phyloP scores from a whole-genome alignment of 2,329 filamentous ascomycete species.

The Epichloe gansuensis region DNA sequence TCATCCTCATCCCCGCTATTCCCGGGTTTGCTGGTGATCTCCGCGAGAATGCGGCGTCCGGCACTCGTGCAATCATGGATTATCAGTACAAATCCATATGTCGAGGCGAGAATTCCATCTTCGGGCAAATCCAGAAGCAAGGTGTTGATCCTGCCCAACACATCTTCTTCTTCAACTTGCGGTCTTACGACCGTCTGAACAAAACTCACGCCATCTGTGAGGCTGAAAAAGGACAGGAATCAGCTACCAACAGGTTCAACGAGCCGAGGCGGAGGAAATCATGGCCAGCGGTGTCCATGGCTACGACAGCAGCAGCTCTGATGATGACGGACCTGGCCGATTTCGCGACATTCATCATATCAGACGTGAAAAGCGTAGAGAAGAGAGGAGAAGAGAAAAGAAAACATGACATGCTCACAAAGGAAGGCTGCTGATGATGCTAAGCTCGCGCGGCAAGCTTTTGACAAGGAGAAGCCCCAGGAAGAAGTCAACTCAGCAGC shows the following conservation, averaged over 20 bases:
- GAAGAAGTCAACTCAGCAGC: constrained; percentile 25
- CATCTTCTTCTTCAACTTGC: constrained; percentile 88
- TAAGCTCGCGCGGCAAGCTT: constrained; percentile 36
- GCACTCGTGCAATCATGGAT: constrained; percentile 93
- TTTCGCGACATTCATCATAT: constrained; percentile 1
- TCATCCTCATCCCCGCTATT: constrained; percentile 80
- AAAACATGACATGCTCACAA: constrained; percentile 11
- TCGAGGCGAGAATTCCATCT: constrained; percentile 84
- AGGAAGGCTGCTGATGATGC: constrained; percentile 25
- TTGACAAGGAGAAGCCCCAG: constrained; percentile 35
- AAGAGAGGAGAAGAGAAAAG: constrained; percentile 8
- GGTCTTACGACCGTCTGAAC: constrained; percentile 86
- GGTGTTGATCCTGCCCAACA: constrained; percentile 69
- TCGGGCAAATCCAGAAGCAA: constrained; percentile 57
- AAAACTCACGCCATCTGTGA: constrained; percentile 61
- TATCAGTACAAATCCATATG: constrained; percentile 97
- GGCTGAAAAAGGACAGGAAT: constrained; percentile 73
- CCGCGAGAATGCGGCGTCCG: constrained; percentile 66
- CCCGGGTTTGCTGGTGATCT: constrained; percentile 92
- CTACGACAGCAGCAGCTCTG: constrained; percentile 27
- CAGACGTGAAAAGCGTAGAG: constrained; percentile 22
- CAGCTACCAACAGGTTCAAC: constrained; percentile 74
- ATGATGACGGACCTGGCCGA: constrained; percentile 3
- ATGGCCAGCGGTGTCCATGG: constrained; percentile 66
- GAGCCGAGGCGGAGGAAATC: constrained; percentile 78